These are phyloP conservation scores for Pseudocercospora musae DNA, from an alignment of 2,329 filamentous ascomycete species.

Conservation along the genomic window DNA sequence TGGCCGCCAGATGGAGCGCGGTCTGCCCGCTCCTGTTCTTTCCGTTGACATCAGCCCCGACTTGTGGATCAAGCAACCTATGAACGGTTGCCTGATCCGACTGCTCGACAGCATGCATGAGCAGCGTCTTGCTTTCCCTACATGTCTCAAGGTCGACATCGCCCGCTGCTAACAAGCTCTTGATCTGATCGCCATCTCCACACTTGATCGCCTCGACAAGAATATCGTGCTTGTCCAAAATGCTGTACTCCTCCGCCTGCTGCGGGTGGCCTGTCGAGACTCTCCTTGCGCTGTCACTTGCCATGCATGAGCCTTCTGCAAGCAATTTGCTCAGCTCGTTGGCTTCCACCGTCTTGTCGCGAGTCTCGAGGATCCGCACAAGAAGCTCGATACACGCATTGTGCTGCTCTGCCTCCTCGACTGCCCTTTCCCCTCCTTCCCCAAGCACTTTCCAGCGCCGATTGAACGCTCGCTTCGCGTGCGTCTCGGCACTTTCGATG, in stretches of 20 bases:
- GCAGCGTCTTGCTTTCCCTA: conserved; percentile 18
- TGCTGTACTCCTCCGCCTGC: conserved; percentile 6
- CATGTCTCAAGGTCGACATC: conserved; percentile 19
- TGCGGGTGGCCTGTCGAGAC: conserved; percentile 10
- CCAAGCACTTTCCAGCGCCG: conserved; percentile 12
- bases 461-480: conserved; percentile 21
- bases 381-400: conserved; percentile 16
- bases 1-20: conserved; percentile 23
- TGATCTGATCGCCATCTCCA: conserved; percentile 17
- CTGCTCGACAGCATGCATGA: conserved; percentile 24
- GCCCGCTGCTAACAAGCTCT: conserved; percentile 5
- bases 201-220: conserved; percentile 18
- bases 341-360: conserved; percentile 23
- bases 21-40: conserved; percentile 14
- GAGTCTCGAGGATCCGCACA: conserved; percentile 19
- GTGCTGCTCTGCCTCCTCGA: conserved; percentile 13
- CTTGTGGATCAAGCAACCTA: conserved; percentile 18
- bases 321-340: conserved; percentile 13
- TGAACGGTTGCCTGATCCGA: conserved; percentile 18
- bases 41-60: conserved; percentile 20
- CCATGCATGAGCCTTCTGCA: conserved; percentile 6
- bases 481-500: conserved; percentile 21
- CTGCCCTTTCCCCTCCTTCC: not conserved
- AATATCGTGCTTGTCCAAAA: conserved; percentile 18
- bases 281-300: conserved; percentile 13